A percentile compares a stretch with the other conserved stretches of the same genome.
phyloP scores from a whole-genome alignment of 2,329 filamentous ascomycete species.

The Fusarium tanahbumbuense region DNA sequence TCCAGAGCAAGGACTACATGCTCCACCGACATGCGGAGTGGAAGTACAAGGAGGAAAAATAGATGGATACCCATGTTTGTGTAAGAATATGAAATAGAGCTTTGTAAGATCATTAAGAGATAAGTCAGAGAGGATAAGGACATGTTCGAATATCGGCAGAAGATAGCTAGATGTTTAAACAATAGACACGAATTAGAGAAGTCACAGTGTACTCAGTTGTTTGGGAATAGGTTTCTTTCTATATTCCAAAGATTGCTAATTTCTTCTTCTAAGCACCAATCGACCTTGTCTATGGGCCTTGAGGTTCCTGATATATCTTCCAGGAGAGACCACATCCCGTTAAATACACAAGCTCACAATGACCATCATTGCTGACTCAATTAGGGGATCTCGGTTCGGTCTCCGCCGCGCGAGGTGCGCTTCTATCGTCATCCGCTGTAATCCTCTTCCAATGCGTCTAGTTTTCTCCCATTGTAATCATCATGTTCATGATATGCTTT shows the following conservation, averaged over 20 bases:
- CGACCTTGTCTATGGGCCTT: conserved; percentile 37
- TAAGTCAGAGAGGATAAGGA: neutral
- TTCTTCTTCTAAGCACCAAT: conserved; percentile 36
- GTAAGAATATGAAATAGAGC: conserved; percentile 19
- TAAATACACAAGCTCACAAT: conserved; percentile 43
- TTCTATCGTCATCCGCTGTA: conserved; percentile 44
- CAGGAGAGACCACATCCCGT: conserved; percentile 33
- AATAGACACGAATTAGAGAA: neutral
- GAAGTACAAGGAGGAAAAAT: conserved; percentile 59
- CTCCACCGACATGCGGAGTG: conserved; percentile 65
- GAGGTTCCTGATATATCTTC: conserved; percentile 37
- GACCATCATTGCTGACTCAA: conserved; percentile 39
- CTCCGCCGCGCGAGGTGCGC: conserved; percentile 33
- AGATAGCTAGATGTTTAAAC: neutral
- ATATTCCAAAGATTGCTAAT: conserved; percentile 38
- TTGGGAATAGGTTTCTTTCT: conserved; percentile 37
- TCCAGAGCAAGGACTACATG: conserved; percentile 67
- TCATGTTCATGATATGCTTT: conserved; percentile 42
- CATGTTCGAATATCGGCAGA: neutral
- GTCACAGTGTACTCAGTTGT: neutral
- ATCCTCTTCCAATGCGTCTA: conserved; percentile 46
- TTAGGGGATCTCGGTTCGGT: conserved; percentile 40
- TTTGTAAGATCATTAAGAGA: conserved; percentile 14
- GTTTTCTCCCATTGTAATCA: conserved; percentile 37
- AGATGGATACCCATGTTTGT: conserved; percentile 36